Evolutionary conservation across 1,284 basidiomycete species (phyloP), one percentile per base, ranked within the genome.

Genomic region (Ganoderma leucocontextum): DNA sequence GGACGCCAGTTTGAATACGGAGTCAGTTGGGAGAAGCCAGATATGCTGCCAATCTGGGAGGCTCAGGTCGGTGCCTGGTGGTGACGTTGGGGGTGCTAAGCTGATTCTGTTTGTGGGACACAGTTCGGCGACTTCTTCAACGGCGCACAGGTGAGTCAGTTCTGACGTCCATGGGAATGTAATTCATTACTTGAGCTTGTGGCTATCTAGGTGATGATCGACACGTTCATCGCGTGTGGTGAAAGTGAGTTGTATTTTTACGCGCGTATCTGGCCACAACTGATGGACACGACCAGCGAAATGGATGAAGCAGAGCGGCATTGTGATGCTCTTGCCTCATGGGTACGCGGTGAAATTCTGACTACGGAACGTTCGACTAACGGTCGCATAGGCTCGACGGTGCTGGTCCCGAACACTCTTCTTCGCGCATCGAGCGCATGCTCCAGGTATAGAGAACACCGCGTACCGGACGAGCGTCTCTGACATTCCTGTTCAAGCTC

Each of bases 81-180:
- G 61, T 61, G 52, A 70, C 61, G 52, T 52, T 53, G 47, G n/a
- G 63, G 61, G 58, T 36, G 58, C 22, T 47, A n/a, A 19, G 12
- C 41, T 60, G 59, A 42, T 29, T 38, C 38, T 49, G 2, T 25
- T n/a, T 52, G n/a, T 49, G 44, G 53, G 44, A 17, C 38, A 22
- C 68, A 91, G 89, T 94, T 94, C 75, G 95, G 95, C n/a, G 95
- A 96, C 78, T 97, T 97, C 80, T 91, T 93, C 82, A 96, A 97
- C 75, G 94, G 94, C 4, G 93, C 94, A 12, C 94, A 94, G 81
- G 87, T 86, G 68, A 47, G 75, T 47, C 64, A 47, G 42, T 22
- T 38, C 25, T 57, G 39, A 55, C 62, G 63, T 68, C 35, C 39
- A 63, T 52, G 38, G 15, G 35, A 13, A 22, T 42, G 44, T 58